Percentiles rank a stretch among this genome's conserved stretches.
These are phyloP conservation scores for Leishmania tropica DNA, from an alignment of 208 protist species.

Conservation along the genomic window DNA sequence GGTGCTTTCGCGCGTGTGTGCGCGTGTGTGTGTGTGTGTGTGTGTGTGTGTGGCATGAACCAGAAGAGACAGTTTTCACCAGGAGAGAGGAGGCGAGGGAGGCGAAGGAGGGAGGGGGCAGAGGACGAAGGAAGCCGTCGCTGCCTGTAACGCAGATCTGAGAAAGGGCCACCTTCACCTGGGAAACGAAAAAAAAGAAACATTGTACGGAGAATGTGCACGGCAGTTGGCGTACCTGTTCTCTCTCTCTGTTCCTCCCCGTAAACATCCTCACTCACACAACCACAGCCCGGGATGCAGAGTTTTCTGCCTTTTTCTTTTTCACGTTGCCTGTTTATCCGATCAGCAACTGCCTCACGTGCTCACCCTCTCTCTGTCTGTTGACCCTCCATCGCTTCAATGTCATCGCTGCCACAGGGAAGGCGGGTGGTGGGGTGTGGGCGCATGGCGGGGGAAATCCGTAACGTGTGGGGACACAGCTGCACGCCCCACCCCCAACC, in stretches of 20 bases:
- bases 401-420: neutral
- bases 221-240: neutral
- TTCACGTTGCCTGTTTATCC: neutral
- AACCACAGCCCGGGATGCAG: neutral
- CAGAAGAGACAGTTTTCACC: too few relatives aligned
- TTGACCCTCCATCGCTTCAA: neutral
- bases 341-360: neutral
- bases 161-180: neutral
- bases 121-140: neutral
- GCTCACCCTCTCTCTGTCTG: neutral
- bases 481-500: neutral
- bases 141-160: neutral
- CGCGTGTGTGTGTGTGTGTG: too few relatives aligned
- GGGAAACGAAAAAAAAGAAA: neutral
- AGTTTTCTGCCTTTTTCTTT: neutral
- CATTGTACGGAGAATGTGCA: neutral
- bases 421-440: too few relatives aligned
- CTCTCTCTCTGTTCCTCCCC: neutral
- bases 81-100: too few relatives aligned
- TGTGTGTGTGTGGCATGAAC: too few relatives aligned
- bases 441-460: too few relatives aligned
- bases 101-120: too few relatives aligned
- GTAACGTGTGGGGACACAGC: too few relatives aligned
- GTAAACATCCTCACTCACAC: neutral
- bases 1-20: too few relatives aligned